These are phyloP conservation scores for Ilex asprella DNA, from an alignment of 257 asterid species.

Conservation along the genomic window DNA sequence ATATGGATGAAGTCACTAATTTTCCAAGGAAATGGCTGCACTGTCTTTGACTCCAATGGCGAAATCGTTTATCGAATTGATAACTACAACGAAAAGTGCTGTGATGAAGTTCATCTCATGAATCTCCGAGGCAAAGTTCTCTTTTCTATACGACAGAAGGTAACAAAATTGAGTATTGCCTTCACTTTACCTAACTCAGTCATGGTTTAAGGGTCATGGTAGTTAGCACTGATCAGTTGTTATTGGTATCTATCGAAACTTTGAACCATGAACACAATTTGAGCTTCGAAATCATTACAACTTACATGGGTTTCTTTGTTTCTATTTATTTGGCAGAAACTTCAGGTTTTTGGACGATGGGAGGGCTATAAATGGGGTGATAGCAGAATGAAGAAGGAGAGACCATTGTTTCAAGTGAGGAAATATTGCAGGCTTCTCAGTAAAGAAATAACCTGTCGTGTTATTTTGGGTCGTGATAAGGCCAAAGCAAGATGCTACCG, in stretches of 20 bases:
- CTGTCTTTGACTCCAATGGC: constrained; percentile 47
- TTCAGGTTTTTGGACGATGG: constrained; percentile 25
- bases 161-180: neutral
- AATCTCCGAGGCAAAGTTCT: constrained; percentile 41
- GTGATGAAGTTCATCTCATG: constrained; percentile 51
- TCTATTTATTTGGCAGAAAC: constrained; percentile 16
- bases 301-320: neutral
- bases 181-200: too few species aligned
- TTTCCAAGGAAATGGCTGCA: constrained; percentile 53
- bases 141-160: constrained; percentile 51
- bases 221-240: too few species aligned
- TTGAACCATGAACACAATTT: too few species aligned
- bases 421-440: constrained; percentile 13
- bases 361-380: constrained; percentile 27
- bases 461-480: constrained; percentile 22
- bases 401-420: constrained; percentile 31
- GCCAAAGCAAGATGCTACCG: constrained; percentile 23
- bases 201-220: too few species aligned
- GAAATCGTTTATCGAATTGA: constrained; percentile 48
- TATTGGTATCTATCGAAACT: too few species aligned
- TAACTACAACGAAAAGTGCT: constrained; percentile 37
- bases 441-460: constrained; percentile 20
- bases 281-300: too few species aligned
- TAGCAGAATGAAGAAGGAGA: constrained; percentile 17
- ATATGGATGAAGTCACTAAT: constrained; percentile 75